A percentile compares a stretch with the other conserved stretches of the same genome.
Conservation (phyloP, 2,329 filamentous ascomycete species). For the Cadophora sp. region DNA sequence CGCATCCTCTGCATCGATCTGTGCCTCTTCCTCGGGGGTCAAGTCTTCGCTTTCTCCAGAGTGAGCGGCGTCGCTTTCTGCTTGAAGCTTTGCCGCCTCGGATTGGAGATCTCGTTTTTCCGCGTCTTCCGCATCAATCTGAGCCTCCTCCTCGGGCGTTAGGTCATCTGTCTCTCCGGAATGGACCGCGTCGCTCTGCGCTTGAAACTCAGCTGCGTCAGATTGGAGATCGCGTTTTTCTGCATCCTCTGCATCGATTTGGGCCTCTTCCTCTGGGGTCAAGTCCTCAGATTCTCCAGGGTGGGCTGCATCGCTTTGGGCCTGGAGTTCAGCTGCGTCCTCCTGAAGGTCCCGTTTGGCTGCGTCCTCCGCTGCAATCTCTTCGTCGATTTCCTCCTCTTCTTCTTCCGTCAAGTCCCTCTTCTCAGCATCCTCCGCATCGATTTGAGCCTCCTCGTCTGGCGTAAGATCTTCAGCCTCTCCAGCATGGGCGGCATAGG, state of each 20-base stretch:
- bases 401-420: conserved; percentile 4
- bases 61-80: background rate
- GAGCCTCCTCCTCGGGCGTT: background rate
- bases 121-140: conserved; percentile 1
- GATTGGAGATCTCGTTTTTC: background rate
- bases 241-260: conserved; percentile 7
- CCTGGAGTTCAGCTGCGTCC: conserved; percentile 6
- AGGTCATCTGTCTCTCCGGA: background rate
- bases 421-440: conserved; percentile 6
- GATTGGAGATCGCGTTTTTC: background rate
- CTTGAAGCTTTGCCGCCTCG: background rate
- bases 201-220: background rate
- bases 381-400: conserved; percentile 2
- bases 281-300: background rate
- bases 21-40: background rate
- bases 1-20: conserved; percentile 3
- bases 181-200: background rate
- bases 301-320: conserved; percentile 4
- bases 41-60: background rate
- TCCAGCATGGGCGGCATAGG: conserved; percentile 8
- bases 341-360: conserved; percentile 8
- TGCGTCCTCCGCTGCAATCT: conserved; percentile 16
- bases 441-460: conserved; percentile 2
- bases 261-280: conserved; percentile 1
- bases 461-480: background rate